Base-by-base conservation (phyloP, 805 yeast species). In the Ascoidea asiatica region DNA sequence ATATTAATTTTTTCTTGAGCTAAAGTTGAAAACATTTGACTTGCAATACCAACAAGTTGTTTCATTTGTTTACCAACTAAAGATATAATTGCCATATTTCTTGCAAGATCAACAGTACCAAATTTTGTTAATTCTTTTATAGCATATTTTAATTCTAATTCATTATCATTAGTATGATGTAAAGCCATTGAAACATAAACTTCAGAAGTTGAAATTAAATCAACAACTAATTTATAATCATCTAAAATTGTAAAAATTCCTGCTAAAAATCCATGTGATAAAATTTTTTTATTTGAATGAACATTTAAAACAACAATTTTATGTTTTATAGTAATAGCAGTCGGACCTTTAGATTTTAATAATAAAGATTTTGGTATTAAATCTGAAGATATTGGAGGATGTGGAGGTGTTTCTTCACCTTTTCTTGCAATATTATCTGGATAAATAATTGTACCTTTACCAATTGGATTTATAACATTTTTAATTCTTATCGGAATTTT, bases 111-210 rank as follows among this genome's bases (percentile, higher is more conserved):
- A 40, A 90, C 95, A 1, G 82, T 70, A 41, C 98, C 98, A 65
- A 84, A 78, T 52, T 73, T 74, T 45, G 79, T 73, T 54, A 92
- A 72, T 56, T 89, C 95, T 40, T 71, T 76, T 41, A 88, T 73
- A 1, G 97, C 96, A 43, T 70, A 71, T 46, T 79, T 74, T 52
- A 89, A 67, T 15, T 75, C 69, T 21, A 64, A 56, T 19, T 79
- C 80, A 47, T 81, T 89, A 37, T 78, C 73, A 23, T 70, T 70
- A 39, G 79, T 79, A 48, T 81, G 77, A 52, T 87, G 94, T 52
- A 92, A 69, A 4, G 98, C 98, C 97, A 92, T 90, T 17, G 97
- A 90, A 21, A 92, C 95, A 58, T 92, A 97, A 11, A 92, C 98
- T 62, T 92, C 97, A 1, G 97, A 87, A 3, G 98, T 92, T 41